Evolutionary conservation across 306 rosid species (phyloP).

Genomic region (Ziziphus jujuba): DNA sequence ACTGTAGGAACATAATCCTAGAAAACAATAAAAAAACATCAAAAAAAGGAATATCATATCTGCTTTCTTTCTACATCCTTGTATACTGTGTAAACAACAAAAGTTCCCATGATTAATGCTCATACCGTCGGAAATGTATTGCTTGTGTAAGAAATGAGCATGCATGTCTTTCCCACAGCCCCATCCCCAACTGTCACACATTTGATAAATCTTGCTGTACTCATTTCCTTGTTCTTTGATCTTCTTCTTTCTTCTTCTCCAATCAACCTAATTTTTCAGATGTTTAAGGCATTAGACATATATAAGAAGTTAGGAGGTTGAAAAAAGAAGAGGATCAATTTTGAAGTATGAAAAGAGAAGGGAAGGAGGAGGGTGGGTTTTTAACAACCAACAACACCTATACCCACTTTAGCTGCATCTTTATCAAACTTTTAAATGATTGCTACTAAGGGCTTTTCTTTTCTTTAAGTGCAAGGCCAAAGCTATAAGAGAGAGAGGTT

Average conservation of each 20-base stretch:
- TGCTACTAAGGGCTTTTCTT: conserved; percentile 6
- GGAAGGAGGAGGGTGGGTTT: conserved; percentile 7
- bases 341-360: conserved; percentile 6
- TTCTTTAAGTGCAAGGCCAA: conserved; percentile 20
- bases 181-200: conserved; percentile 31
- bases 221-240: conserved; percentile 1
- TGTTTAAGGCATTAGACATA: background rate
- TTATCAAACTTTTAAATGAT: conserved; percentile 23
- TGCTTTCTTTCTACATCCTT: background rate
- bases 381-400: conserved; percentile 40
- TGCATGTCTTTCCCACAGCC: conserved; percentile 29
- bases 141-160: conserved; percentile 31
- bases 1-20: conserved; percentile 51
- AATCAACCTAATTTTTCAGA: background rate
- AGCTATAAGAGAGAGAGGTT: background rate
- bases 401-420: conserved; percentile 38
- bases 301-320: background rate
- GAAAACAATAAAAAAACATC: background rate
- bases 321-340: background rate
- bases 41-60: background rate
- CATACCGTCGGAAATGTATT: conserved; percentile 26
- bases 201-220: conserved; percentile 24
- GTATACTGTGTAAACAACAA: too few species aligned
- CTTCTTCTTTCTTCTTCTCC: background rate
- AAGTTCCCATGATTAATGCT: background rate